These are phyloP conservation scores for Selaginella tamariscina DNA, from an alignment of 75 land plant species.

Conservation along the genomic window DNA sequence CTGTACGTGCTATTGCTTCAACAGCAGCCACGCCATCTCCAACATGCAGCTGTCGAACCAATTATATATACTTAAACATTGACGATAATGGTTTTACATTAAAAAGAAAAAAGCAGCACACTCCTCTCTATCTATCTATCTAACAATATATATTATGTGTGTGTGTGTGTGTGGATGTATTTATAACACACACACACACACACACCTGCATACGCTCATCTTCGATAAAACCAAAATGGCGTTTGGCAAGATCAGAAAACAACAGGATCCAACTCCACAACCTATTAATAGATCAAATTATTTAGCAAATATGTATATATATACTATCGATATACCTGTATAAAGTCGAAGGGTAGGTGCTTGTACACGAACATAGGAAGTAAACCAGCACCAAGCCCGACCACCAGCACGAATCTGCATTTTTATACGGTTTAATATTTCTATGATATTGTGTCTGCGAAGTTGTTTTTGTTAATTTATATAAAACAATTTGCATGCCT, in stretches of 20 bases:
- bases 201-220: conserved; percentile 52
- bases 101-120: too few species aligned
- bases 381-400: conserved; percentile 94
- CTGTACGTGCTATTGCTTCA: conserved; percentile 17
- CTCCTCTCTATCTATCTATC: too few species aligned
- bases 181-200: too few species aligned
- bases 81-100: too few species aligned
- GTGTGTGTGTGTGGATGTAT: too few species aligned
- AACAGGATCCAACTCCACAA: conserved; percentile 75
- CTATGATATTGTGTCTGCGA: not conserved
- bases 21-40: conserved; percentile 74
- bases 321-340: conserved; percentile 39
- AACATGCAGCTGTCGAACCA: conserved; percentile 54
- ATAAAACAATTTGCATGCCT: not conserved
- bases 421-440: not conserved
- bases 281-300: conserved; percentile 24
- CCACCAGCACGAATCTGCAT: conserved; percentile 20
- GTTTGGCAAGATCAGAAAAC: conserved; percentile 51
- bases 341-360: conserved; percentile 43
- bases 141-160: too few species aligned
- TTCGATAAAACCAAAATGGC: conserved; percentile 59
- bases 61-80: too few species aligned
- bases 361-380: conserved; percentile 82
- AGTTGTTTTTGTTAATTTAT: not conserved
- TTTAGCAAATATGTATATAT: not conserved